phyloP scores from a whole-genome alignment of 2,329 filamentous ascomycete genomes.

The Alternaria conjuncta region DNA sequence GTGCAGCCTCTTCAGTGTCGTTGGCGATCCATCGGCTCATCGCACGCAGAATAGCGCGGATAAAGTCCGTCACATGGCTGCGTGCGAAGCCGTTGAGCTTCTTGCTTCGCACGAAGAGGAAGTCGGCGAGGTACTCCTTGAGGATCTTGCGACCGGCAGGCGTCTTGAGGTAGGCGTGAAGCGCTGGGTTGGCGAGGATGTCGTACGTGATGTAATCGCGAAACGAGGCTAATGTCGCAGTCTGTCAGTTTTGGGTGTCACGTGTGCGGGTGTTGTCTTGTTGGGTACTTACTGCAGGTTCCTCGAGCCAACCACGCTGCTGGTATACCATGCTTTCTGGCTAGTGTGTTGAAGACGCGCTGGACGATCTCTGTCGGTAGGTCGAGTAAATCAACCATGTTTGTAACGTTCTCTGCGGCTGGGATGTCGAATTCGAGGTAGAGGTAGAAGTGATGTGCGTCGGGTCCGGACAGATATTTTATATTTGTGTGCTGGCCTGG shows the following conservation, averaged over 20 bases:
- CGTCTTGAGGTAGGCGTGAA: background rate
- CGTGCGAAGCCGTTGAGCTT: background rate
- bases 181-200: background rate
- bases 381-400: background rate
- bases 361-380: background rate
- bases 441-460: background rate
- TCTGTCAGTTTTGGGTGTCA: background rate
- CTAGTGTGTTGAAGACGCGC: background rate
- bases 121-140: background rate
- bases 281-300: background rate
- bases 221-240: background rate
- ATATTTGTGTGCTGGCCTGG: background rate
- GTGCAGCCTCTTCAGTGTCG: background rate
- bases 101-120: background rate
- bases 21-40: background rate
- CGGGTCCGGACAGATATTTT: background rate
- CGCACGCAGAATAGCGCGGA: background rate
- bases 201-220: background rate
- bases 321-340: background rate
- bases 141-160: background rate
- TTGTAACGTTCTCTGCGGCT: background rate
- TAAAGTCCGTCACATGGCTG: background rate
- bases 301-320: background rate
- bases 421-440: background rate
- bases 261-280: background rate